A percentile compares a stretch with the other conserved stretches of the same genome.
Conservation (phyloP, 2,329 filamentous ascomycete species). For the Colletotrichum agaves region DNA sequence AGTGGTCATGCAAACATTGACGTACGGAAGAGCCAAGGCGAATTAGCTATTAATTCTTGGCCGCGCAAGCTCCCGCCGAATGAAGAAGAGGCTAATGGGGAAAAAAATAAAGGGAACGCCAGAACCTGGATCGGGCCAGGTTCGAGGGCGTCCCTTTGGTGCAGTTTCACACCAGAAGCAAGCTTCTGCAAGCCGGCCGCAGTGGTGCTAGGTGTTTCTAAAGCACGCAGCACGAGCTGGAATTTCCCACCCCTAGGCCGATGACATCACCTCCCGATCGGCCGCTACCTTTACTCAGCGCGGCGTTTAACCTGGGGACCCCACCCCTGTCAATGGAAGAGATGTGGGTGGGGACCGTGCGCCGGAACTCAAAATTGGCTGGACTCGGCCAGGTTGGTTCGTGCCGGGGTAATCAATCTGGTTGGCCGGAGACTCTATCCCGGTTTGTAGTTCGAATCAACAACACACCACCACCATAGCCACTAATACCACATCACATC, state of each 20-base stretch:
- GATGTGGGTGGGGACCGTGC: constrained; percentile 21
- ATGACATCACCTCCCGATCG: constrained; percentile 33
- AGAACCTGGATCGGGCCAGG: not conserved
- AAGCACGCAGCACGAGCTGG: constrained; percentile 28
- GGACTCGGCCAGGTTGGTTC: constrained; percentile 11
- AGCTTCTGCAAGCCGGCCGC: constrained; percentile 20
- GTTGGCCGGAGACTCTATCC: constrained; percentile 34
- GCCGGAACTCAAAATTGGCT: constrained; percentile 19
- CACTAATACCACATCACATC: not conserved
- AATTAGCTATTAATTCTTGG: not conserved
- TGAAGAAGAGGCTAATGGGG: constrained; percentile 3
- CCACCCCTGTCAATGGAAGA: constrained; percentile 10
- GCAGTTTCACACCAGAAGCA: constrained; percentile 35
- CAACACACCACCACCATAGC: not conserved
- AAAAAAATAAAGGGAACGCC: not conserved
- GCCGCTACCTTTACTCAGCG: not conserved
- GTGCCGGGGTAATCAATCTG: constrained; percentile 10
- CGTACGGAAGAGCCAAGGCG: constrained; percentile 8
- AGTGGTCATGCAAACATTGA: constrained; percentile 22
- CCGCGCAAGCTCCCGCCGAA: not conserved
- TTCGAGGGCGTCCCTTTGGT: not conserved
- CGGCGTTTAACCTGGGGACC: not conserved
- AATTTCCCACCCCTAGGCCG: constrained; percentile 16
- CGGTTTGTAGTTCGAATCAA: constrained; percentile 7
- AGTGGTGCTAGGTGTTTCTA: constrained; percentile 18